These are phyloP conservation scores for Aspergillus sojae DNA, from an alignment of 2,329 filamentous ascomycete species.

Conservation along the genomic window DNA sequence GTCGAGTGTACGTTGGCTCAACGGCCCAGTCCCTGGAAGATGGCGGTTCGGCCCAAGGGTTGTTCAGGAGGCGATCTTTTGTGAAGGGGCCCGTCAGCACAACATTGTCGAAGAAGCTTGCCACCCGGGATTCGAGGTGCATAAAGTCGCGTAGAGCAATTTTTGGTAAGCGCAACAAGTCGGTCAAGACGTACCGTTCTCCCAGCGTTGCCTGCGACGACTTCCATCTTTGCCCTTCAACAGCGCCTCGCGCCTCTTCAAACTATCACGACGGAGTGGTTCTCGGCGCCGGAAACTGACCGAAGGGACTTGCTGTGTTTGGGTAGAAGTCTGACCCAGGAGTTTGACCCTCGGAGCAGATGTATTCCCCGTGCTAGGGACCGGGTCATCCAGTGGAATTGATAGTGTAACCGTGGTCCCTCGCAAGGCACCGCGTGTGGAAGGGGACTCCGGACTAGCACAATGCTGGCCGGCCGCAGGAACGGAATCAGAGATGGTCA, in stretches of 20 bases:
- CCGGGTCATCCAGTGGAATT: conserved; percentile 72
- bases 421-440: conserved; percentile 46
- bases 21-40: conserved; percentile 80
- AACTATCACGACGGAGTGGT: conserved; percentile 61
- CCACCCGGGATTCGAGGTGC: not conserved
- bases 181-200: conserved; percentile 70
- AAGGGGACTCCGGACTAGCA: conserved; percentile 57
- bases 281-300: conserved; percentile 56
- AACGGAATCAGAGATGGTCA: conserved; percentile 36
- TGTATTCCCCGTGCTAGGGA: conserved; percentile 31
- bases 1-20: conserved; percentile 76
- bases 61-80: conserved; percentile 79
- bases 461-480: conserved; percentile 34
- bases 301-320: conserved; percentile 31
- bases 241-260: conserved; percentile 71
- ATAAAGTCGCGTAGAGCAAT: not conserved
- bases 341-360: conserved; percentile 34
- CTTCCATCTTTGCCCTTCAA: conserved; percentile 90
- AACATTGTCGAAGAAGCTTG: not conserved
- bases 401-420: conserved; percentile 67
- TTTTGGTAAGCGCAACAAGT: not conserved
- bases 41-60: conserved; percentile 84
- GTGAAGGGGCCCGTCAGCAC: conserved; percentile 25
- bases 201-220: conserved; percentile 84
- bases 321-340: conserved; percentile 16